Evolutionary conservation across 495 filamentous ascomycete species (phyloP).

Genomic region (Echria macrotheca): DNA sequence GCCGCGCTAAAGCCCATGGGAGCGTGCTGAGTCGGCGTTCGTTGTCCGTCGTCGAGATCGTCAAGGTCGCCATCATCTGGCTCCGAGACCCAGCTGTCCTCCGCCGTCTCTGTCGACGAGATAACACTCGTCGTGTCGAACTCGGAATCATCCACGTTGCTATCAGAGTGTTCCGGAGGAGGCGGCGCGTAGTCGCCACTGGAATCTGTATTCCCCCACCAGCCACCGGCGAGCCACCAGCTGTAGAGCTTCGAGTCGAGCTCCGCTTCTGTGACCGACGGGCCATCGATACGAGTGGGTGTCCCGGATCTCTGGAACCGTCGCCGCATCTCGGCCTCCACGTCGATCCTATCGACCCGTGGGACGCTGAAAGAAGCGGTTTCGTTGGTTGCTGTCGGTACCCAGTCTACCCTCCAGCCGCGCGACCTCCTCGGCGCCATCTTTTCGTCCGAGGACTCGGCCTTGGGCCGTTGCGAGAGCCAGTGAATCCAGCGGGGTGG

Average conservation of each 20-base stretch:
- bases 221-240: slow-evolving; percentile 75
- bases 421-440: slow-evolving; percentile 31
- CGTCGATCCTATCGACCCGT: slow-evolving; percentile 59
- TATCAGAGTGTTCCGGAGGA: neutral
- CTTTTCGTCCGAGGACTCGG: slow-evolving; percentile 29
- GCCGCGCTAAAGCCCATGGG: slow-evolving; percentile 17
- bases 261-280: slow-evolving; percentile 53
- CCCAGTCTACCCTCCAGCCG: slow-evolving; percentile 11
- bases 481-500: slow-evolving; percentile 60
- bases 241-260: slow-evolving; percentile 68
- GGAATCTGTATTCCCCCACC: slow-evolving; percentile 74
- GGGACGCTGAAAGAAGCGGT: slow-evolving; percentile 54
- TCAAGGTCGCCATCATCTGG: slow-evolving; percentile 33
- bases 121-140: slow-evolving; percentile 77
- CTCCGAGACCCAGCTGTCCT: slow-evolving; percentile 1
- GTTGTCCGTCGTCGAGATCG: slow-evolving; percentile 49
- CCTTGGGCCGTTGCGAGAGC: slow-evolving; percentile 43
- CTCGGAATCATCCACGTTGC: slow-evolving; percentile 39
- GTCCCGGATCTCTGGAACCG: slow-evolving; percentile 26
- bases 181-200: slow-evolving; percentile 62
- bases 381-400: slow-evolving; percentile 24
- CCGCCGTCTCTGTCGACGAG: slow-evolving; percentile 45
- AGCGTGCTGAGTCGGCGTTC: slow-evolving; percentile 63
- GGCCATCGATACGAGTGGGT: no score
- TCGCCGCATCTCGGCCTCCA: slow-evolving; percentile 67